These are phyloP conservation scores for Colletotrichum coccodes DNA, from an alignment of 2,329 filamentous ascomycete species.

Conservation along the genomic window DNA sequence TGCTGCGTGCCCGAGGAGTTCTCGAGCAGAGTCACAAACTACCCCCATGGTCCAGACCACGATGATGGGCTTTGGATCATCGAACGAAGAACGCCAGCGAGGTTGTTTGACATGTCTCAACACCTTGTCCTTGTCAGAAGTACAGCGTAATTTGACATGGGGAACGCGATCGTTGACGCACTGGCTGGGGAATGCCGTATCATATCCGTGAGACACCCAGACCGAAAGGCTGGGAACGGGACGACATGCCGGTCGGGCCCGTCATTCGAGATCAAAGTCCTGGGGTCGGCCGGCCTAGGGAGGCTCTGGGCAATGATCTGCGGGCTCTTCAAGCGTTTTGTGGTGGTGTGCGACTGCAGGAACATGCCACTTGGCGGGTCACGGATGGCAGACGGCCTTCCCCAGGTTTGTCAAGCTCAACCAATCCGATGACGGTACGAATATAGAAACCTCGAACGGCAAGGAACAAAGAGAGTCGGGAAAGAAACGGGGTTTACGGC, in stretches of 20 bases:
- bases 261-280: not conserved
- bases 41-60: not conserved
- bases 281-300: not conserved
- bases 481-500: not conserved
- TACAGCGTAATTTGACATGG: not conserved
- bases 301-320: not conserved
- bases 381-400: not conserved
- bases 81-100: not conserved
- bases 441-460: not conserved
- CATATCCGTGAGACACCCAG: not conserved
- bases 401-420: not conserved
- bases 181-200: not conserved
- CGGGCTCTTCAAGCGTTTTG: not conserved
- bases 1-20: not conserved
- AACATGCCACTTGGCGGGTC: not conserved
- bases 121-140: not conserved
- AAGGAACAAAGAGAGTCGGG: not conserved
- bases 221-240: not conserved
- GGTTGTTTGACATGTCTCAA: not conserved
- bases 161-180: not conserved
- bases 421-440: not conserved
- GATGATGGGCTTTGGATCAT: not conserved
- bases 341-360: not conserved
- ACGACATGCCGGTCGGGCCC: slow-evolving; percentile 1
- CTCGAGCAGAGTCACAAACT: not conserved